phyloP scores from a whole-genome alignment of 805 yeast species.

The Lachancea dasiensis region DNA sequence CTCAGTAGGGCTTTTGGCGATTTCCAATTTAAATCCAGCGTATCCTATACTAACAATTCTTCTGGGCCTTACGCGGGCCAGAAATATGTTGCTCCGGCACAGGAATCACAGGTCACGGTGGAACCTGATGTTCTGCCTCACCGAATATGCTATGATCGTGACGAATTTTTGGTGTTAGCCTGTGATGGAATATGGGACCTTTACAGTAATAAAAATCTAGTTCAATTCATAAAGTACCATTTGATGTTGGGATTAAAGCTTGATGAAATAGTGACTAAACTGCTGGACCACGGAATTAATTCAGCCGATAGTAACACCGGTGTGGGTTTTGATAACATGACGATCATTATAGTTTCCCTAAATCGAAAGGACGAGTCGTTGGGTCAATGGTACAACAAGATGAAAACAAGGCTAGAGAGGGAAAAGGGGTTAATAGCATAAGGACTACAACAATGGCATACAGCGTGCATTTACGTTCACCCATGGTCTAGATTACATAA shows the following conservation, averaged over 20 bases:
- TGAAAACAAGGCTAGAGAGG: slow-evolving; percentile 39
- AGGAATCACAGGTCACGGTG: slow-evolving; percentile 73
- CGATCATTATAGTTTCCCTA: slow-evolving; percentile 59
- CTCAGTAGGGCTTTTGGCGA: slow-evolving; percentile 87
- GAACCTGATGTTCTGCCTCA: slow-evolving; percentile 71
- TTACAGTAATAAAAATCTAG: slow-evolving; percentile 49
- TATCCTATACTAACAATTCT: slow-evolving; percentile 34
- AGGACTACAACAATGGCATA: too few relatives aligned
- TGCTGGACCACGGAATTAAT: slow-evolving; percentile 59
- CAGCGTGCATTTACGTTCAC: too few relatives aligned
- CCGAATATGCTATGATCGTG: slow-evolving; percentile 36
- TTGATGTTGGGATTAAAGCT: slow-evolving; percentile 51
- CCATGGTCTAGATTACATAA: too few relatives aligned
- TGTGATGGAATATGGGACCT: slow-evolving; percentile 87
- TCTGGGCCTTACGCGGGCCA: slow-evolving; percentile 21
- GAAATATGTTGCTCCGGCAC: slow-evolving; percentile 36
- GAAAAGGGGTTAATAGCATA: slow-evolving; percentile 24
- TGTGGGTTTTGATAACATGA: slow-evolving; percentile 80
- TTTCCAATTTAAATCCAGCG: slow-evolving; percentile 45
- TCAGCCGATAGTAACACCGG: slow-evolving; percentile 73
- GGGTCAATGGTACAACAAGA: slow-evolving; percentile 52
- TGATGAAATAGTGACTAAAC: slow-evolving; percentile 51
- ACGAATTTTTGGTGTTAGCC: slow-evolving; percentile 67
- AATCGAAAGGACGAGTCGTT: slow-evolving; percentile 42
- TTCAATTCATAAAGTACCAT: slow-evolving; percentile 50